Percentiles rank a stretch among this genome's conserved stretches.
phyloP scores from a whole-genome alignment of 2,329 filamentous ascomycete species.

The Allantophomopsis lycopodina region DNA sequence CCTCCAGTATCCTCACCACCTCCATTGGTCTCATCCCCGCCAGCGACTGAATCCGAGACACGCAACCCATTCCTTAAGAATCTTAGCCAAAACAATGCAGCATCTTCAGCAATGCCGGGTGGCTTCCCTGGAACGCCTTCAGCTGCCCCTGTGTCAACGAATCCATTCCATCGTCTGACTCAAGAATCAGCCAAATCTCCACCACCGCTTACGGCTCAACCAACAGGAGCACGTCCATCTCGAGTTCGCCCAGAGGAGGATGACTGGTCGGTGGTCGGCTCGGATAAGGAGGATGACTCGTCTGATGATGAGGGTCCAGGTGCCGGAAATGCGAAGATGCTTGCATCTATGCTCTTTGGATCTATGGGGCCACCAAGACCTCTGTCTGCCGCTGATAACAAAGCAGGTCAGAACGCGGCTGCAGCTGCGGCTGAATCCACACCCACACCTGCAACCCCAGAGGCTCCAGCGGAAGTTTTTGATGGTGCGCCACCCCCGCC shows the following conservation, averaged over 20 bases:
- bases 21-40: slow-evolving; percentile 36
- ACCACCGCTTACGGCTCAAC: slow-evolving; percentile 26
- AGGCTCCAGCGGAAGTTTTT: slow-evolving; percentile 21
- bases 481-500: slow-evolving; percentile 26
- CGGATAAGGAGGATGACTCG: slow-evolving; percentile 60
- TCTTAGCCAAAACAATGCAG: slow-evolving; percentile 48
- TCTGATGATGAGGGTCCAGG: slow-evolving; percentile 66
- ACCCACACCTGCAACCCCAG: slow-evolving; percentile 25
- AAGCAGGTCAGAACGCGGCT: slow-evolving; percentile 28
- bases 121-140: slow-evolving; percentile 23
- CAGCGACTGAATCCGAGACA: slow-evolving; percentile 54
- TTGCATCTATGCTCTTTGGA: slow-evolving; percentile 90
- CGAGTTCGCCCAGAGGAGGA: slow-evolving; percentile 51
- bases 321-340: slow-evolving; percentile 74
- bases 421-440: slow-evolving; percentile 24
- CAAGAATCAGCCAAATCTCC: slow-evolving; percentile 40
- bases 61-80: slow-evolving; percentile 94
- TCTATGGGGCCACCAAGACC: slow-evolving; percentile 92
- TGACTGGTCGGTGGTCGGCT: slow-evolving; percentile 74
- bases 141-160: slow-evolving; percentile 57
- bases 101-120: slow-evolving; percentile 12
- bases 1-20: slow-evolving; percentile 23
- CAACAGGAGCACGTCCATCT: slow-evolving; percentile 29
- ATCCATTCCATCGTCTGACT: slow-evolving; percentile 85
- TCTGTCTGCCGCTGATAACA: slow-evolving; percentile 68